Conservation (phyloP, 306 rosid species). For the Coriaria nepalensis region DNA sequence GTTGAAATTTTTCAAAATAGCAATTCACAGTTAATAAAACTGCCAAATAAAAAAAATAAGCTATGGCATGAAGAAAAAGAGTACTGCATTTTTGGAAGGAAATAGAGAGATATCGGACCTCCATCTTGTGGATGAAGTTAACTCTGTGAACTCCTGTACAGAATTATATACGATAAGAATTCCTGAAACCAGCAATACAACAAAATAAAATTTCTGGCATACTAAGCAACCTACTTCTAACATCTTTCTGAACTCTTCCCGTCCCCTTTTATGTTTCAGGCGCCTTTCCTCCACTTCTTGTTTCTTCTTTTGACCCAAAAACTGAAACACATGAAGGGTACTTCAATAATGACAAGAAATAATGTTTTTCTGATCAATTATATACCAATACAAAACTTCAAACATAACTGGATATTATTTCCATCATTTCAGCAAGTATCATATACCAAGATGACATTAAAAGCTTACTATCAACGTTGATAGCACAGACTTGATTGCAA, state of each 20-base stretch:
- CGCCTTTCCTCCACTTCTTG: constrained; percentile 78
- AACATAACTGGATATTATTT: neutral
- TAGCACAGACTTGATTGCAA: no score
- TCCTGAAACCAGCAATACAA: constrained; percentile 11
- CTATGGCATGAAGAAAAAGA: neutral
- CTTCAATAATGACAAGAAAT: no score
- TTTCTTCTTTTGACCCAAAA: constrained; percentile 61
- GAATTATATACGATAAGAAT: constrained; percentile 12
- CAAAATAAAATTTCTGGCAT: constrained; percentile 10
- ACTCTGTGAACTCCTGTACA: constrained; percentile 67
- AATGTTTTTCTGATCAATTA: no score
- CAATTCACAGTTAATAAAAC: constrained; percentile 1
- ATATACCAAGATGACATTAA: no score
- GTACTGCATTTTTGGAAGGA: neutral
- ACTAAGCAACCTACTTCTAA: constrained; percentile 55
- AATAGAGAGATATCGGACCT: constrained; percentile 34
- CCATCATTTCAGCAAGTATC: no score
- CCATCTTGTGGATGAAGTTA: constrained; percentile 73
- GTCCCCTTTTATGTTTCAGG: constrained; percentile 58
- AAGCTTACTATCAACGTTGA: no score
- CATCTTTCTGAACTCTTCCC: constrained; percentile 82
- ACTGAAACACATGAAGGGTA: constrained; percentile 30
- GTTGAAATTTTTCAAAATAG: constrained; percentile 2
- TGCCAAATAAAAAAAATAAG: neutral
- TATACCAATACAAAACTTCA: no score